Evolutionary conservation across 805 yeast species (phyloP).

Genomic region (Candida glaebosa): DNA sequence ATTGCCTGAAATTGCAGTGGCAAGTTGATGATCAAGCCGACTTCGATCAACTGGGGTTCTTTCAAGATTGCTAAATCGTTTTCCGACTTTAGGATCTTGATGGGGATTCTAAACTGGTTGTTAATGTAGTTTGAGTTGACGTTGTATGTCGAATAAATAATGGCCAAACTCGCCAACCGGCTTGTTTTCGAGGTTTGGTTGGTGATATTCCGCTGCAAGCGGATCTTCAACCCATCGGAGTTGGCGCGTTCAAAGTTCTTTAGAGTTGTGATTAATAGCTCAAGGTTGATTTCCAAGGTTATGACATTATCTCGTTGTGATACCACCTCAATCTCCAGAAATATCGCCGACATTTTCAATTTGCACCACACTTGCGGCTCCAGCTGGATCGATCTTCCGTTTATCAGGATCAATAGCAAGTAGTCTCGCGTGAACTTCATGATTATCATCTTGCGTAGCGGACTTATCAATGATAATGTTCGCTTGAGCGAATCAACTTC

Average conservation of each 20-base stretch:
- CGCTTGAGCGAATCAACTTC: constrained; percentile 23
- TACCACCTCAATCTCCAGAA: constrained; percentile 49
- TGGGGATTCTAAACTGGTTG: constrained; percentile 71
- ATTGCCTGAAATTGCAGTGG: constrained; percentile 48
- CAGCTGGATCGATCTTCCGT: constrained; percentile 35
- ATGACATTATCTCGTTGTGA: constrained; percentile 53
- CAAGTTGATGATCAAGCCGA: constrained; percentile 54
- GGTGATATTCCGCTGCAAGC: constrained; percentile 43
- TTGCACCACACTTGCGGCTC: constrained; percentile 74
- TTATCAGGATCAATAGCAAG: constrained; percentile 48
- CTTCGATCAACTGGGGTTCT: constrained; percentile 61
- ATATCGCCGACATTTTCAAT: constrained; percentile 40
- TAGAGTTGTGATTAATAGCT: constrained; percentile 55
- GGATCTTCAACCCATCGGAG: constrained; percentile 47
- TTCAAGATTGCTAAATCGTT: constrained; percentile 46
- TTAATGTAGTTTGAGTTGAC: constrained; percentile 44
- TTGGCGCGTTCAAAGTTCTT: constrained; percentile 53
- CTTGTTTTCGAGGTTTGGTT: constrained; percentile 24
- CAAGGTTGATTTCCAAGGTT: constrained; percentile 60
- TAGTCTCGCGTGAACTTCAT: constrained; percentile 51
- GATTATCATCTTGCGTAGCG: constrained; percentile 53
- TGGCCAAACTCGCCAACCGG: constrained; percentile 49
- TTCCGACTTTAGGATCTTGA: constrained; percentile 53
- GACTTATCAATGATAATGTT: constrained; percentile 48
- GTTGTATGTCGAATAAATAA: constrained; percentile 50